These are phyloP conservation scores for Aspergillus olivimuriae DNA, from an alignment of 495 filamentous ascomycete species.

Conservation along the genomic window DNA sequence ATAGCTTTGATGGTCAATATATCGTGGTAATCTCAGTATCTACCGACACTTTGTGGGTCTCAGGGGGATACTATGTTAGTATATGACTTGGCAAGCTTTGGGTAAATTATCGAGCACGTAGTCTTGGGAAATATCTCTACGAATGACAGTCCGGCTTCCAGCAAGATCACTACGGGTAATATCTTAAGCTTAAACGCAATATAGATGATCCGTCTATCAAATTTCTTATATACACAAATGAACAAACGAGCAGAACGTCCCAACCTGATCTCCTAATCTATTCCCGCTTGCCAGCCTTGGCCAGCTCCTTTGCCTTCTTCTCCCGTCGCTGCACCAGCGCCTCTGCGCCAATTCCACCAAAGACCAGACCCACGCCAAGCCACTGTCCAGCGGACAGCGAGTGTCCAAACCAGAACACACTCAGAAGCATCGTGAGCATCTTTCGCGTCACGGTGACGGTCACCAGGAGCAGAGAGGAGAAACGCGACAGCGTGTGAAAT, in stretches of 20 bases:
- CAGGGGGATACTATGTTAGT: too few relatives aligned
- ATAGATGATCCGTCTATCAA: too few relatives aligned
- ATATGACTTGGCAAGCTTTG: too few relatives aligned
- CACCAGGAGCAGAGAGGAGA: constrained; percentile 85
- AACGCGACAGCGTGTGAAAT: constrained; percentile 89
- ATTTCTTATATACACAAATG: neutral
- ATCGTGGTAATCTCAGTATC: too few relatives aligned
- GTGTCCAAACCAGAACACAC: constrained; percentile 92
- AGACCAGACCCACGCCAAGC: constrained; percentile 87
- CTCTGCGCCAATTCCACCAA: constrained; percentile 91
- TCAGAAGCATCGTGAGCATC: constrained; percentile 98
- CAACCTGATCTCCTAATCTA: constrained; percentile 2
- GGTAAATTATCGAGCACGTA: too few relatives aligned
- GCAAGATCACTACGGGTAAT: too few relatives aligned
- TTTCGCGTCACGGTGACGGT: constrained; percentile 97
- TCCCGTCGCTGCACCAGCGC: constrained; percentile 73
- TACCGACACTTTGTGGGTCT: too few relatives aligned
- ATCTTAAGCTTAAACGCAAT: too few relatives aligned
- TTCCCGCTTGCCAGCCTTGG: constrained; percentile 41
- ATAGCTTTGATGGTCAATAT: too few relatives aligned
- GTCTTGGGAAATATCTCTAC: too few relatives aligned
- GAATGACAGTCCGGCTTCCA: too few relatives aligned
- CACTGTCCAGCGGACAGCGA: constrained; percentile 77
- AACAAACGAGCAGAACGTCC: neutral
- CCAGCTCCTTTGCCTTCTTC: constrained; percentile 74